These are phyloP conservation scores for Pythium angustatum DNA, from an alignment of 352 stramenopile genomes.

Conservation along the genomic window DNA sequence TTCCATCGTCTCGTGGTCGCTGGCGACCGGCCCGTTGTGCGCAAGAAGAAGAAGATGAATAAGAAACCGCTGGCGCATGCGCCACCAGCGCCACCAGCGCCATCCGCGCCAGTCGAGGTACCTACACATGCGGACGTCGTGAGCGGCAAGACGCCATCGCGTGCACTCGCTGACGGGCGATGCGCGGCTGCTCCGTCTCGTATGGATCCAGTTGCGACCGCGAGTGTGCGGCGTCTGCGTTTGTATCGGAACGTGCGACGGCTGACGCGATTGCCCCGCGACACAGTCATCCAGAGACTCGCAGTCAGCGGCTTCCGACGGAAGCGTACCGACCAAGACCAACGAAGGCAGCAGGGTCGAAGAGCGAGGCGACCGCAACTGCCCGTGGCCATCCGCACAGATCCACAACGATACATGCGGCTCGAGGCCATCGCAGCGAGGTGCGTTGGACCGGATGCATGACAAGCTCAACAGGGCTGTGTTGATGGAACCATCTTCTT, in stretches of 20 bases:
- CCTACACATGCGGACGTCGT: not conserved
- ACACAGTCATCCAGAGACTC: not conserved
- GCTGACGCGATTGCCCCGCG: not conserved
- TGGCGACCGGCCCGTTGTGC: constrained; percentile 1
- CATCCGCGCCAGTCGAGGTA: not conserved
- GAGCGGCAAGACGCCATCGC: too few relatives aligned
- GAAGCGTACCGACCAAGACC: not conserved
- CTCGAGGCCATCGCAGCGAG: constrained; percentile 20
- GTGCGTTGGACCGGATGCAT: not conserved
- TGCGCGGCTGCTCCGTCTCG: too few relatives aligned
- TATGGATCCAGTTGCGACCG: not conserved
- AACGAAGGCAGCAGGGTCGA: not conserved
- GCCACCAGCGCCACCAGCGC: not conserved
- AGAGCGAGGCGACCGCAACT: not conserved
- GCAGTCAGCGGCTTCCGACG: not conserved
- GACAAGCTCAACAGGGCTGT: too few relatives aligned
- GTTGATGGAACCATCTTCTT: not conserved
- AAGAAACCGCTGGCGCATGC: not conserved
- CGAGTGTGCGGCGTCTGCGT: constrained; percentile 5
- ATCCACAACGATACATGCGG: constrained; percentile 4
- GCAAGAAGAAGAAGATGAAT: constrained; percentile 12
- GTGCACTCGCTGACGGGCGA: too few relatives aligned
- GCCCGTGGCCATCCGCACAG: not conserved
- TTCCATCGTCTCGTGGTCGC: constrained; percentile 18
- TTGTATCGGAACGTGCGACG: constrained; percentile 8